Conservation (phyloP, 805 yeast genomes). For the Metschnikowia peoriensis region DNA sequence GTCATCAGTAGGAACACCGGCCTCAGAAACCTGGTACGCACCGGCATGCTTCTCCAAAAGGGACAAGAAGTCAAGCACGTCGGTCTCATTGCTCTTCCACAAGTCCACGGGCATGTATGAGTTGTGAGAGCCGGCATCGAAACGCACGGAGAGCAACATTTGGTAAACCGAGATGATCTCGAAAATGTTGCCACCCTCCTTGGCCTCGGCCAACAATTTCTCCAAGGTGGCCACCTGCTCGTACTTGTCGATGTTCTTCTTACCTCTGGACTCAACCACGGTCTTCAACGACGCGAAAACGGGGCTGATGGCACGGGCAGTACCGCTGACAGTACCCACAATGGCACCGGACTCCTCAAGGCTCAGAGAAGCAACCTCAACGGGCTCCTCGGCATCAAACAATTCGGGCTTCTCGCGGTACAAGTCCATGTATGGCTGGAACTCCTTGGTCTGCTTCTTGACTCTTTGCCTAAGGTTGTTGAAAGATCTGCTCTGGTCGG, state of each 20-base stretch:
- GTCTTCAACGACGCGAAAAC: conserved; percentile 72
- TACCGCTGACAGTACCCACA: conserved; percentile 33
- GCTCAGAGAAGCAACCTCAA: conserved; percentile 34
- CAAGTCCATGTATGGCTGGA: conserved; percentile 53
- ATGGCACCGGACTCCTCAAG: conserved; percentile 28
- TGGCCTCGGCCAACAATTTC: conserved; percentile 44
- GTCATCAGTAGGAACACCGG: conserved; percentile 68
- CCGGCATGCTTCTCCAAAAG: conserved; percentile 62
- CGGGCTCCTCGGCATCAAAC: conserved; percentile 58
- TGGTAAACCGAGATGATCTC: conserved; percentile 77
- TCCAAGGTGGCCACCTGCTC: conserved; percentile 78
- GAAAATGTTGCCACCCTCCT: conserved; percentile 46
- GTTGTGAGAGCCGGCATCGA: conserved; percentile 70
- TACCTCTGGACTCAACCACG: conserved; percentile 89
- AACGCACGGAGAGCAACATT: conserved; percentile 82
- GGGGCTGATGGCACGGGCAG: conserved; percentile 38
- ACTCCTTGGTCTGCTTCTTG: conserved; percentile 73
- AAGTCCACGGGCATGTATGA: conserved; percentile 73
- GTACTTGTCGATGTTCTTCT: conserved; percentile 80
- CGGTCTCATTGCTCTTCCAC: conserved; percentile 71
- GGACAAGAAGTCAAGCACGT: conserved; percentile 59
- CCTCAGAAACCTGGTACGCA: conserved; percentile 70
- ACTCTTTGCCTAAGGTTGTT: conserved; percentile 87
- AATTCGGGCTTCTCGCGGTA: conserved; percentile 70
- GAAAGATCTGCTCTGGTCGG: conserved; percentile 79